Conservation (phyloP, 2,329 filamentous ascomycete genomes). For the Pseudocercospora eumusae region DNA sequence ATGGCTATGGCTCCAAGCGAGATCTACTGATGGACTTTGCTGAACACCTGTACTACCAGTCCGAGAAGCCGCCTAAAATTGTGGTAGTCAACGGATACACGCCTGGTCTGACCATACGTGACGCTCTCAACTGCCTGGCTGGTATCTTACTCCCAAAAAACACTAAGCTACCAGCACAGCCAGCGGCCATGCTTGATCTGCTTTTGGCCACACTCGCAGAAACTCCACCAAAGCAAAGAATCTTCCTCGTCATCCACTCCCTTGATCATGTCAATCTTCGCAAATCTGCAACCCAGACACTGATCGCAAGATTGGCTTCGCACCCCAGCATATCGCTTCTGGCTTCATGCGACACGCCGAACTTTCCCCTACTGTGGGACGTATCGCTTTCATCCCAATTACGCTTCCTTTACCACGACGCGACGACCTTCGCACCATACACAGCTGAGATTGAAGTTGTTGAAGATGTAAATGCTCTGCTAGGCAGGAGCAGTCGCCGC, state of each 20-base stretch:
- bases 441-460: constrained; percentile 77
- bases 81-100: constrained; percentile 87
- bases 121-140: constrained; percentile 69
- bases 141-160: constrained; percentile 57
- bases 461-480: constrained; percentile 83
- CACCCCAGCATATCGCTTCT: constrained; percentile 72
- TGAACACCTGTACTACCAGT: constrained; percentile 62
- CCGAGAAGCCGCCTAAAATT: constrained; percentile 57
- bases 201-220: constrained; percentile 63
- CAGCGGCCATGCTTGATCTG: constrained; percentile 66
- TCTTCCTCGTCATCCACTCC: constrained; percentile 66
- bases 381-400: constrained; percentile 77
- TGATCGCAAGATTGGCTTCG: constrained; percentile 74
- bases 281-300: constrained; percentile 65
- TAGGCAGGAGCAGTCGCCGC: constrained; percentile 76
- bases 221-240: constrained; percentile 41
- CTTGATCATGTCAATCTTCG: constrained; percentile 80
- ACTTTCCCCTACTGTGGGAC: constrained; percentile 88
- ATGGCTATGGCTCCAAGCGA: constrained; percentile 90
- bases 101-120: constrained; percentile 64
- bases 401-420: constrained; percentile 89
- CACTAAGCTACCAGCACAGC: constrained; percentile 63
- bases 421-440: constrained; percentile 82
- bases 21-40: constrained; percentile 74
- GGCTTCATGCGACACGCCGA: constrained; percentile 83